Percentiles rank a stretch among this genome's conserved stretches.
These are phyloP conservation scores for Cytospora paraplurivora DNA, from an alignment of 2,329 filamentous ascomycete genomes.

Conservation along the genomic window DNA sequence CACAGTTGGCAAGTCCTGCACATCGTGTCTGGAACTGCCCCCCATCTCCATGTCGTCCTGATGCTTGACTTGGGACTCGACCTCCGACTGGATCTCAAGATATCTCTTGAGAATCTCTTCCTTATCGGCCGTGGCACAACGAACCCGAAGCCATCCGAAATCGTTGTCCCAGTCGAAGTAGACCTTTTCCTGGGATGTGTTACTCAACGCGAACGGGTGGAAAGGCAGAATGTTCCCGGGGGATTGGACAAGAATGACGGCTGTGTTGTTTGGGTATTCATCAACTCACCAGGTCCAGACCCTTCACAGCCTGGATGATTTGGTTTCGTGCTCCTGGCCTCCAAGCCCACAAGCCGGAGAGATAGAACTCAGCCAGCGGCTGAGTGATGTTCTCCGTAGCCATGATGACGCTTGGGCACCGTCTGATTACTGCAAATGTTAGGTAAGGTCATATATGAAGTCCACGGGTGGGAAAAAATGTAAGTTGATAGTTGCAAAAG, in stretches of 20 bases:
- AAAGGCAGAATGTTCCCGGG: neutral
- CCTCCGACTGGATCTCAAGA: slow-evolving; percentile 5
- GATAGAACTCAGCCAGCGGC: slow-evolving; percentile 31
- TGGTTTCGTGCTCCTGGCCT: slow-evolving; percentile 30
- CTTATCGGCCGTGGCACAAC: slow-evolving; percentile 19
- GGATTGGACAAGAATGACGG: neutral
- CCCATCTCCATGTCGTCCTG: neutral
- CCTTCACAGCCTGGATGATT: slow-evolving; percentile 31
- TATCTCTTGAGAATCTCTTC: slow-evolving; percentile 11
- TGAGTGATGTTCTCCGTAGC: neutral
- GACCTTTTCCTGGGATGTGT: slow-evolving; percentile 26
- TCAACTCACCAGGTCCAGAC: slow-evolving; percentile 26
- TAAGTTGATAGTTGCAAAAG: neutral
- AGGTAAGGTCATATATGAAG: neutral
- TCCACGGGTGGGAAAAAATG: neutral
- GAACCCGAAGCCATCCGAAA: slow-evolving; percentile 10
- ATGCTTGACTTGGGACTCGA: slow-evolving; percentile 42
- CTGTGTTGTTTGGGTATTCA: neutral
- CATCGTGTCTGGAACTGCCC: neutral
- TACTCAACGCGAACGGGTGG: neutral
- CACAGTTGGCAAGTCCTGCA: neutral
- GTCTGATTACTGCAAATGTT: too few relatives aligned
- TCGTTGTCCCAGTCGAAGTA: slow-evolving; percentile 33
- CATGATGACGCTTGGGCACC: neutral
- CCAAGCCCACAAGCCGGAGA: slow-evolving; percentile 36